A percentile compares a stretch with the other conserved stretches of the same genome.
These are phyloP conservation scores for Talaromyces ruber DNA, from an alignment of 495 filamentous ascomycete genomes.

Conservation along the genomic window DNA sequence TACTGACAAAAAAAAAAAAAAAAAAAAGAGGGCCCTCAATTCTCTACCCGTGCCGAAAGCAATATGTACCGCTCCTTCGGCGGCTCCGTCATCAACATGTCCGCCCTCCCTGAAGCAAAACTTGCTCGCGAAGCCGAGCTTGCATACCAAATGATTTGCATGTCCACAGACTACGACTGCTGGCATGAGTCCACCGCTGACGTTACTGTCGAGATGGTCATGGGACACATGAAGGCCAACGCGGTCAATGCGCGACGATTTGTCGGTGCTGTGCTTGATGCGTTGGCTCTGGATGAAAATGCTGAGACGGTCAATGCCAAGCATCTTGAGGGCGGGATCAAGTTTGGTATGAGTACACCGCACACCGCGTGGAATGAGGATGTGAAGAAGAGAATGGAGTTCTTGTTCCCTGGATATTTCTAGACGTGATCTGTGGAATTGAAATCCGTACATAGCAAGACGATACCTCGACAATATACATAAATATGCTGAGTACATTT, in stretches of 20 bases:
- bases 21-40: constrained; percentile 75
- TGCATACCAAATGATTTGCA: constrained; percentile 95
- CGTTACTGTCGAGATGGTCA: constrained; percentile 94
- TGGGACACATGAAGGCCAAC: constrained; percentile 93
- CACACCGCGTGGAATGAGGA: constrained; percentile 52
- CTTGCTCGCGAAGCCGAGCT: constrained; percentile 94
- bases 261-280: constrained; percentile 79
- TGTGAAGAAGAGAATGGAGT: constrained; percentile 61
- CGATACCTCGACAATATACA: too few relatives aligned
- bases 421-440: background rate
- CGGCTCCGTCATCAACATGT: constrained; percentile 95
- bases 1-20: constrained; percentile 14
- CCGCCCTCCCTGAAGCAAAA: constrained; percentile 90
- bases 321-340: constrained; percentile 42
- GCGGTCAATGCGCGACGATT: constrained; percentile 75
- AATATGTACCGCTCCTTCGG: constrained; percentile 90
- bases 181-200: constrained; percentile 69
- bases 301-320: constrained; percentile 69
- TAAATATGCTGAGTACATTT: too few relatives aligned
- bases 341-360: constrained; percentile 61
- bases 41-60: constrained; percentile 94
- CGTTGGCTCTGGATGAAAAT: constrained; percentile 68
- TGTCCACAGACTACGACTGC: constrained; percentile 99
- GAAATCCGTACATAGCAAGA: background rate
- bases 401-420: constrained; percentile 60